Evolutionary conservation across 306 rosid species (phyloP), one percentile per base, ranked within the genome.

Genomic region (Astragalus membranaceus): DNA sequence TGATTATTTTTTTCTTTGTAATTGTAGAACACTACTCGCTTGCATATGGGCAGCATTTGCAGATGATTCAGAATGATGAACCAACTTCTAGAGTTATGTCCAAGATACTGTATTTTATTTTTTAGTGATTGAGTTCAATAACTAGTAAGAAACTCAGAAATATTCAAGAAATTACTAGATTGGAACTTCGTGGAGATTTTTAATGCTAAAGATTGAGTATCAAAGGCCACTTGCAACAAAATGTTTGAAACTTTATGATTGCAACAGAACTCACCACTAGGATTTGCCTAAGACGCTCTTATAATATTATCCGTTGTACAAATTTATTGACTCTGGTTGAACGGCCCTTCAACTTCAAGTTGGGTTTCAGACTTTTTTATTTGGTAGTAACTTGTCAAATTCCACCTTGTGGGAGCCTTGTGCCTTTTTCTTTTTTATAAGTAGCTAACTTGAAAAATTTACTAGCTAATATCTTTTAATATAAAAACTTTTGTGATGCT

Each of bases 41-140:
- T 56, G 79, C 48, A 59, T 58, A 66, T 15, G 70, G 35, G 61
- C 57, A 29, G 54, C 16, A 1, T 48, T 44, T 68, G 78, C 30
- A 5, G 73, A 55, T 54, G 79, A 77, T 35, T 70, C 51, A 51
- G 76, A n/a, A n/a, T n/a, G n/a, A 84, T 76, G 59, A 64, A 37
- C 70, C 64, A 36, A 59, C 73, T 64, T 49, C 78, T 61, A 39
- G 59, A 61, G 76, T 60, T 58, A 48, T 55, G 50, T 37, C 77
- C 39, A 66, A 16, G 61, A 53, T 75, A 67, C 48, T 85, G 46
- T 77, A 69, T 64, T 46, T 55, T 51, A 29, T 72, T 65, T 15
- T 70, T 73, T 68, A 77, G 80, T 65, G 78, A 71, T 56, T 61
- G 69, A 74, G 58, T 43, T 65, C 70, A 73, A 62, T 59, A 60